Base-by-base conservation (phyloP, 2,329 filamentous ascomycete species). In the Sporothrix inflata region DNA sequence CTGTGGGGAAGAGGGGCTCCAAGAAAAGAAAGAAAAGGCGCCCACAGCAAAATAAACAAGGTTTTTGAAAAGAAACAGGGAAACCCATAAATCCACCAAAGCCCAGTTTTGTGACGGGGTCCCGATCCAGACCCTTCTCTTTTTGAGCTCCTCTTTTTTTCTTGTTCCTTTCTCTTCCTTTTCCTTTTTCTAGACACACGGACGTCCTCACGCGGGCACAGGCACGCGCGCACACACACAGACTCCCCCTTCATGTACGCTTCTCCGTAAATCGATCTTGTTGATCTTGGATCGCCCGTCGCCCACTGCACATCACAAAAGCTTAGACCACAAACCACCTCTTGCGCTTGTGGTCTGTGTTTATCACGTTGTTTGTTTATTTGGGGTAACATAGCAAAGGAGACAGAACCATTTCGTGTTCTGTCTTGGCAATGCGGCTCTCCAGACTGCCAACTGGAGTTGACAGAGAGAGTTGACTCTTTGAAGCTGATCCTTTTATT, bases 241-340 rank as follows among this genome's bases (percentile, higher is more conserved):
- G 24, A 6, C 53, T 55, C 53, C 24, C 30, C 14, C 53, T 30
- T n/a, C n/a, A n/a, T n/a, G n/a, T n/a, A n/a, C n/a, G n/a, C n/a
- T n/a, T n/a, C n/a, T n/a, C n/a, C n/a, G n/a, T n/a, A n/a, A 24
- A 55, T 55, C 53, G 53, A 55, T 55, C 53, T 55, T 55, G 53
- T 55, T 55, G 53, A 55, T 55, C 53, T 16, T 55, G 24, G 53
- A 55, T 55, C 53, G 53, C 16, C 53, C 24, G 21, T 27, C 53
- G 11, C 14, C 45, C 45, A 47, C 45, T 47, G 45, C 53, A 55
- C 53, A 55, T 30, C 21, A 24, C 53, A 55, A 55, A 55, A 55
- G 53, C 24, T 24, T 55, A 55, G 53, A 55, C 53, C 53, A 30
- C 53, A 55, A 24, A 55, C 53, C 53, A 30, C 53, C 12, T 27